These are phyloP conservation scores for Kwoniella mangroviensis DNA, from an alignment of 768 basidiomycete genomes.

Conservation along the genomic window DNA sequence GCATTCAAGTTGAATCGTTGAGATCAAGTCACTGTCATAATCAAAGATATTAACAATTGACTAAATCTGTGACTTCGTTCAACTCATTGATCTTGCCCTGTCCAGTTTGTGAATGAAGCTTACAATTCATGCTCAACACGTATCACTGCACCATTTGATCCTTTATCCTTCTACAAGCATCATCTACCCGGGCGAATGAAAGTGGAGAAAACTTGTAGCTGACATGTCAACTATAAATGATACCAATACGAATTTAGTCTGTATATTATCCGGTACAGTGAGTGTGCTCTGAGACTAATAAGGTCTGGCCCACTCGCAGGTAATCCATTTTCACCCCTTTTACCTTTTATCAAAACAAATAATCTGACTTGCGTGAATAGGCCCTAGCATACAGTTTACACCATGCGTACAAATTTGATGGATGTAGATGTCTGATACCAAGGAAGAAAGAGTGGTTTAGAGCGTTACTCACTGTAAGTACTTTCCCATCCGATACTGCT, in stretches of 20 bases:
- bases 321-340: no score
- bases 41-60: no score
- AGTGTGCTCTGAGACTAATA: neutral
- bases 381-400: constrained; percentile 24
- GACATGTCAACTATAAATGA: constrained; percentile 36
- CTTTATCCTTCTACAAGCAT: neutral
- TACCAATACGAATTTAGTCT: constrained; percentile 26
- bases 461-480: constrained; percentile 37
- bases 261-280: constrained; percentile 25
- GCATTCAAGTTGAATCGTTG: no score
- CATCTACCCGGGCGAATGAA: neutral
- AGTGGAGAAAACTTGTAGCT: no score
- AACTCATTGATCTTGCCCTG: neutral
- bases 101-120: no score
- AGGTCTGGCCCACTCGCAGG: no score
- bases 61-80: no score
- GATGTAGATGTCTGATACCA: constrained; percentile 40
- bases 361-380: constrained; percentile 2
- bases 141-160: no score
- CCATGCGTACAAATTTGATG: constrained; percentile 44
- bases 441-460: constrained; percentile 45
- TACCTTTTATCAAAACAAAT: no score
- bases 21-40: no score
- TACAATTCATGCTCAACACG: no score
- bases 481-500: neutral